Evolutionary conservation across 2,329 filamentous ascomycete species (phyloP).

Genomic region (Atkinsonella texensis): DNA sequence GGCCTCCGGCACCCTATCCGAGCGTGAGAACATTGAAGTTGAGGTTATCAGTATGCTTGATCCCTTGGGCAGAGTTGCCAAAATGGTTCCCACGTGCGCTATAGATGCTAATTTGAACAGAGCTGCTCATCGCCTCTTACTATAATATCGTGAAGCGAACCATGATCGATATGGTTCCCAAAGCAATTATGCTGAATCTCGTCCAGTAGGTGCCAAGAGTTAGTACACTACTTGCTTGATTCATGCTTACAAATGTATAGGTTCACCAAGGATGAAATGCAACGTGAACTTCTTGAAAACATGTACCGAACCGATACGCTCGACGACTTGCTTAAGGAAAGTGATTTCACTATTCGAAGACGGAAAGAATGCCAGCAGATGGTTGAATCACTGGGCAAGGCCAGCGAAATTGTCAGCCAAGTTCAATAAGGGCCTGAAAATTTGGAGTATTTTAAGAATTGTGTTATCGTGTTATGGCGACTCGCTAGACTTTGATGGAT

Average conservation of each 20-base stretch:
- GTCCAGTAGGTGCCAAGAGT: conserved; percentile 59
- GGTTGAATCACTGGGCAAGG: conserved; percentile 84
- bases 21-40: conserved; percentile 90
- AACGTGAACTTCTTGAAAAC: conserved; percentile 88
- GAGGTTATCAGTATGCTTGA: conserved; percentile 82
- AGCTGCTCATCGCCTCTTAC: conserved; percentile 92
- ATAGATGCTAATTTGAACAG: conserved; percentile 27
- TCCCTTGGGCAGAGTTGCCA: background rate
- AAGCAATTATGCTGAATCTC: conserved; percentile 95
- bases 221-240: background rate
- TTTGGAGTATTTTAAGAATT: background rate
- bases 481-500: background rate
- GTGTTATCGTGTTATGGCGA: background rate
- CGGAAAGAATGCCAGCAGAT: conserved; percentile 99
- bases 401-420: conserved; percentile 90
- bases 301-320: conserved; percentile 90
- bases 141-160: conserved; percentile 97
- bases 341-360: conserved; percentile 87
- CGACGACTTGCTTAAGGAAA: conserved; percentile 93
- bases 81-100: background rate
- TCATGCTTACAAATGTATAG: conserved; percentile 29
- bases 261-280: conserved; percentile 96
- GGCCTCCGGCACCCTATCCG: conserved; percentile 83
- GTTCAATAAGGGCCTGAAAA: conserved; percentile 37
- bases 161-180: conserved; percentile 99